Percentiles rank a stretch among this genome's conserved stretches.
These are phyloP conservation scores for Schizophyllum commune DNA, from an alignment of 1,284 basidiomycete species.

Conservation along the genomic window DNA sequence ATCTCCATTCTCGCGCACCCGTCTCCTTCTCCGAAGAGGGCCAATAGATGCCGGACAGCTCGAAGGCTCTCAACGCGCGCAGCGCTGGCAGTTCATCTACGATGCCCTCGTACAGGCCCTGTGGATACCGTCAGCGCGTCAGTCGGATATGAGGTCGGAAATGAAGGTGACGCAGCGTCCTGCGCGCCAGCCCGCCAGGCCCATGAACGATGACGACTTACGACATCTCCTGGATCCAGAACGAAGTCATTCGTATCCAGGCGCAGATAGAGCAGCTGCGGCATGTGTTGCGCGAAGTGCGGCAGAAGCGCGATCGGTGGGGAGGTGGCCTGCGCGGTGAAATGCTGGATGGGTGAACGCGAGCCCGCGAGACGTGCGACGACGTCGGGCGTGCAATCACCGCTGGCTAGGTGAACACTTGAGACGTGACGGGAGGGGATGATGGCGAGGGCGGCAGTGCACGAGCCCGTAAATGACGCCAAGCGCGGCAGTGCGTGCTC, in stretches of 20 bases:
- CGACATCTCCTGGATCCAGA: slow-evolving; percentile 36
- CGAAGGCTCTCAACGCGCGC: slow-evolving; percentile 50
- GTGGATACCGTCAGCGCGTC: not conserved
- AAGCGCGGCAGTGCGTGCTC: slow-evolving; percentile 39
- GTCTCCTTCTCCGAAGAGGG: slow-evolving; percentile 29
- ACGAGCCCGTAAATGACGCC: slow-evolving; percentile 52
- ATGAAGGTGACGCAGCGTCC: not conserved
- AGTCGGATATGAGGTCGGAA: slow-evolving; percentile 9
- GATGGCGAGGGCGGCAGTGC: slow-evolving; percentile 41
- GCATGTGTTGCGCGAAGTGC: slow-evolving; percentile 35
- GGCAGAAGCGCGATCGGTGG: slow-evolving; percentile 37
- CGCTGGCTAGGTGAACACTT: slow-evolving; percentile 49
- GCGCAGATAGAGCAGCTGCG: slow-evolving; percentile 41
- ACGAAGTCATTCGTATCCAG: slow-evolving; percentile 44
- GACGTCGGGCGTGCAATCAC: slow-evolving; percentile 47
- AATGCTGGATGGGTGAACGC: slow-evolving; percentile 32
- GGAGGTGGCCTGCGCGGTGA: slow-evolving; percentile 38
- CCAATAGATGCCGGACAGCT: slow-evolving; percentile 70
- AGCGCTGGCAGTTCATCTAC: slow-evolving; percentile 48
- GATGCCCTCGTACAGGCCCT: slow-evolving; percentile 49
- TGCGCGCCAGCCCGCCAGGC: not conserved
- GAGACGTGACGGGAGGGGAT: slow-evolving; percentile 58
- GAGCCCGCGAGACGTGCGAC: slow-evolving; percentile 42
- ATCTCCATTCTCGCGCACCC: slow-evolving; percentile 5
- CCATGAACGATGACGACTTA: slow-evolving; percentile 23